These are phyloP conservation scores for Lepidopterella palustris DNA, from an alignment of 495 filamentous ascomycete species.

Conservation along the genomic window DNA sequence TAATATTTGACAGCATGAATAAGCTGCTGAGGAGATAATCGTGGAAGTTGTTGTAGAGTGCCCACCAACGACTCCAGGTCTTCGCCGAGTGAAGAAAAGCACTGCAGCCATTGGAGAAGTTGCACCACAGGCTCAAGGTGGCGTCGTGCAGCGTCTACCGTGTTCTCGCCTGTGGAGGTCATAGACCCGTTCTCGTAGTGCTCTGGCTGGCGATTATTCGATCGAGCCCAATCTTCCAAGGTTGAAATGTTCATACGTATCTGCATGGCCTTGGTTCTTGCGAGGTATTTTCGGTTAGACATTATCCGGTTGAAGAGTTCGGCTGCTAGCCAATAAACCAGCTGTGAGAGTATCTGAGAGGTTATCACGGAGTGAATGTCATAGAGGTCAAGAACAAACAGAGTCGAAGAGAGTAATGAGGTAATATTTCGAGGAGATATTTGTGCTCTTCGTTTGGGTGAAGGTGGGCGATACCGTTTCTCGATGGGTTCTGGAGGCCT, in stretches of 20 bases:
- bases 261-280: conserved; percentile 98
- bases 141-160: conserved; percentile 69
- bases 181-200: conserved; percentile 92
- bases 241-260: conserved; percentile 97
- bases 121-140: conserved; percentile 91
- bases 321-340: conserved; percentile 93
- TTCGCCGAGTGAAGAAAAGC: conserved; percentile 92
- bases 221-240: conserved; percentile 91
- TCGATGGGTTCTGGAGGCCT: conserved; percentile 79
- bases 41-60: conserved; percentile 80
- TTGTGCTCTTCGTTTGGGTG: conserved; percentile 88
- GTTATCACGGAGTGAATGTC: conserved; percentile 97
- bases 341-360: conserved; percentile 82
- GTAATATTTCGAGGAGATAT: conserved; percentile 91
- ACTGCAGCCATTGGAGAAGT: conserved; percentile 94
- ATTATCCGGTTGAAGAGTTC: conserved; percentile 98
- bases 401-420: conserved; percentile 90
- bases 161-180: conserved; percentile 77
- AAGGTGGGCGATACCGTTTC: conserved; percentile 86
- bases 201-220: conserved; percentile 89
- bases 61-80: conserved; percentile 77
- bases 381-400: conserved; percentile 97
- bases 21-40: conserved; percentile 79
- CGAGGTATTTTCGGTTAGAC: conserved; percentile 89
- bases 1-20: conserved; percentile 90